Evolutionary conservation across 768 basidiomycete species (phyloP), one percentile per base, ranked within the genome.

Genomic region (Panaeolus papilionaceus): DNA sequence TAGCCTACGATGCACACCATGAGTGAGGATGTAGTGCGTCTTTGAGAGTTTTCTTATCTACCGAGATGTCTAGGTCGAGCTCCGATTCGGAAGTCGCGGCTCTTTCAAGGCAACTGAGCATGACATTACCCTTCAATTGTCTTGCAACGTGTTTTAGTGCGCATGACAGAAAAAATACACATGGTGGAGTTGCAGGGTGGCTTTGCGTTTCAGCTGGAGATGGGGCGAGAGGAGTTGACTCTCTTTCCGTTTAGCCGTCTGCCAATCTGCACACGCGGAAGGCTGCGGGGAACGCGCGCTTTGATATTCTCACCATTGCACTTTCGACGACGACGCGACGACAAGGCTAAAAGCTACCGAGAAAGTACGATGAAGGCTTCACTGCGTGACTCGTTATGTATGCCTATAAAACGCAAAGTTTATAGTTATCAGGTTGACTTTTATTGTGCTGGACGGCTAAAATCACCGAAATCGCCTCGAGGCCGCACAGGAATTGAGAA

Each of bases 401-500:
- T 7, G 20, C 20, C 23, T 26, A 28, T 51, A 51, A 51, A 23
- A 9, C 23, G n/a, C 23, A 11, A 2, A 51, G 26, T 23, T 51
- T 51, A 51, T 4, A 4, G 5, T 26, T 26, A 51, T 23, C n/a
- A 26, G 33, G 33, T 33, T 33, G 5, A 33, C 33, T 33, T 33
- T 33, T 33, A 33, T 33, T 33, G 33, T 18, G 26, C 54, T 16
- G 47, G 12, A 58, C 54, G 9, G 54, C 8, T 16, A n/a, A 33
- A 11, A 58, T 33, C 26, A 2, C 54, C 54, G 54, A 37, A 58
- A 14, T 16, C 12, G 54, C 54, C 54, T 58, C 54, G 54, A 58
- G 54, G 54, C 54, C 12, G 28, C 54, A 58, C 54, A 58, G 54
- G 54, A 58, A 58, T 4, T 37, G 20, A 14, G 18, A 18, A 51